Evolutionary conservation across 177 flowering plant species (phyloP), one percentile per base, ranked within the genome.

Genomic region (Telopea speciosissima): DNA sequence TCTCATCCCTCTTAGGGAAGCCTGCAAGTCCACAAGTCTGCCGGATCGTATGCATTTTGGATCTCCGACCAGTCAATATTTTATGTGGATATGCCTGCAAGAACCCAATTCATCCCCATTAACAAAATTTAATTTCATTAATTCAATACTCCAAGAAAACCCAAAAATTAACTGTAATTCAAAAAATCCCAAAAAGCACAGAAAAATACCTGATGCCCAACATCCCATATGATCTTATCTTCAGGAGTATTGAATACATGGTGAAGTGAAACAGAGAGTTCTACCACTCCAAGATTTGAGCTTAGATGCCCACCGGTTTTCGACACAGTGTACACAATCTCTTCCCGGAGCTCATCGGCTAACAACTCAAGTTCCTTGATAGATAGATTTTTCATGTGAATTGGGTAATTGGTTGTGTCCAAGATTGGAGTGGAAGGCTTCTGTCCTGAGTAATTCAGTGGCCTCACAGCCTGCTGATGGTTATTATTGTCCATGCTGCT

Each of bases 11-110:
- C 76, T 82, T 84, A 13, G 89, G 81, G 62, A 84, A 86, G 6
- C 89, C 89, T 6, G 89, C 77, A 22, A 86, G 81, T 40, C 89
- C 89, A 44, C 33, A 76, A 8, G 86, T 82, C 63, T 86, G 85
- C 36, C 89, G 72, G 44, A 86, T 82, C 13, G 86, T 86, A 24
- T 76, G 76, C 89, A 84, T 86, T 72, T 72, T 84, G 1, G 82
- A 77, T 65, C 87, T 76, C 68, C 89, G 77, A 14, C 89, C 87
- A 0, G 87, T 84, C 65, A 84, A 70, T 16, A 86, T 86, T 71
- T 86, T 86, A 33, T 84, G 87, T 3, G 82, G 76, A 49, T 85
- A 84, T 1, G 89, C 71, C 86, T 85, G 82, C 68, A 76, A 56
- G 17, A 22, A 17, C n/a, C 28, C 54, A 49, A 0, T 12, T 49